Evolutionary conservation across 1,139 yeast species (phyloP).

Genomic region (Keqinozyma sinolaborantium): DNA sequence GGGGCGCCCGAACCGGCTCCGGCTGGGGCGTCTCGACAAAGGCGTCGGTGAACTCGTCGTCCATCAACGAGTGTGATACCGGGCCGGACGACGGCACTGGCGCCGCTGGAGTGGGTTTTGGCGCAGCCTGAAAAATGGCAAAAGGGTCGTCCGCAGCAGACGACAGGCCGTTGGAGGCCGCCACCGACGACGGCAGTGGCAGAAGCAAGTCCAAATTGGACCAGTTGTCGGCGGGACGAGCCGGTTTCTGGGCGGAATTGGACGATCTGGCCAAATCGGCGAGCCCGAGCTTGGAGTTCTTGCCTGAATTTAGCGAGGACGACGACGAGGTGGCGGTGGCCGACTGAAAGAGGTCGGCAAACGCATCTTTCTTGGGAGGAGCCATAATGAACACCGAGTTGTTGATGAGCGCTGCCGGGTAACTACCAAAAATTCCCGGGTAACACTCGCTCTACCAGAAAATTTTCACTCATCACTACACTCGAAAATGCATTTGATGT

Average conservation of each 20-base stretch:
- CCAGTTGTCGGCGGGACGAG: conserved; percentile 1
- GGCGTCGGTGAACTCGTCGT: conserved; percentile 44
- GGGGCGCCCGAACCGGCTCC: conserved; percentile 3
- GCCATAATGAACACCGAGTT: conserved; percentile 3
- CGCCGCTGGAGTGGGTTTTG: conserved; percentile 1
- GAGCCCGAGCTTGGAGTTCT: conserved; percentile 4
- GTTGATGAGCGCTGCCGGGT: not conserved
- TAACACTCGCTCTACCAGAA: not conserved
- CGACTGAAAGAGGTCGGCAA: conserved; percentile 43
- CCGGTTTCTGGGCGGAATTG: conserved; percentile 1
- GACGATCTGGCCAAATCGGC: conserved; percentile 9
- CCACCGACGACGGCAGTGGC: conserved; percentile 1
- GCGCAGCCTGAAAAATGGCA: conserved; percentile 12
- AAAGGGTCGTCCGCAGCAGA: conserved; percentile 16
- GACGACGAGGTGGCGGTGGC: conserved; percentile 17
- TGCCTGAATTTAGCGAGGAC: conserved; percentile 6
- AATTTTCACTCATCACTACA: conserved; percentile 1
- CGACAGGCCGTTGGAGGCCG: conserved; percentile 4
- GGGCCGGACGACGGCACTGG: not conserved
- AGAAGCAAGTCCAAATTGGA: not conserved
- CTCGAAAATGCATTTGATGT: conserved; percentile 93
- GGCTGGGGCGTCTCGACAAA: conserved; percentile 8
- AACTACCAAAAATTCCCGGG: not conserved
- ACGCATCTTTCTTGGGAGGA: conserved; percentile 46
- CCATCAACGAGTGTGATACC: conserved; percentile 20